Evolutionary conservation across 1,284 basidiomycete species (phyloP), one percentile per base, ranked within the genome.

Genomic region (Kalmanozyma brasiliensis): DNA sequence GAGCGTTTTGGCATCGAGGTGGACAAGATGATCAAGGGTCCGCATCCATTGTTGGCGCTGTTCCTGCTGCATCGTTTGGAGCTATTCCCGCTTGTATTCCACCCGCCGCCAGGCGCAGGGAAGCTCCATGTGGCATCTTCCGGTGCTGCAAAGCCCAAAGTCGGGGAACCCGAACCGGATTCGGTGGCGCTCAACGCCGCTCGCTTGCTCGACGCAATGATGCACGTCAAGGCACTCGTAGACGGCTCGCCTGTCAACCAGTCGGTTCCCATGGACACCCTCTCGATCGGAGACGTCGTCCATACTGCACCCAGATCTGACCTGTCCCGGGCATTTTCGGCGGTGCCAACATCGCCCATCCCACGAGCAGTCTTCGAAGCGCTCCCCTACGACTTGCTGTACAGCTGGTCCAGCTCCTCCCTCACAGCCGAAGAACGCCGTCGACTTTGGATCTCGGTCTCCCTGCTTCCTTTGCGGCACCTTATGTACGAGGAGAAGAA

Each of bases 1-100:
- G 81, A 82, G 47, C 66, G 81, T 13, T 69, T 82, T 47, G 81
- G 81, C 23, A 82, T 81, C 43, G 81, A 82, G 49, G 73, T 82
- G 6, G 80, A 82, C 48, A 82, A 82, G 59, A 82, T 82, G 81
- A 70, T 82, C 41, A 49, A 60, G 16, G 78, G 78, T 8, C 78
- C 76, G 14, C 59, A 77, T 47, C 80, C 80, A 2, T 52, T 75
- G 9, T 45, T 57, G 8, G 77, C 77, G 3, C 48, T 78, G 19
- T 56, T 59, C 36, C 60, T 78, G n/a, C 59, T 80, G 14, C 52
- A 69, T 24, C 59, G 71, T 1, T 52, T 80, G 16, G 62, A 62
- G n/a, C 71, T 79, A 10, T 80, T 76, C 53, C 44, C 61, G 5
- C 57, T 74, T 10, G 69, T 81, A 10, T 81, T 81, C 41, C 48